Conservation (phyloP, 345 rosid genomes). For the Crucihimalaya himalaica region DNA sequence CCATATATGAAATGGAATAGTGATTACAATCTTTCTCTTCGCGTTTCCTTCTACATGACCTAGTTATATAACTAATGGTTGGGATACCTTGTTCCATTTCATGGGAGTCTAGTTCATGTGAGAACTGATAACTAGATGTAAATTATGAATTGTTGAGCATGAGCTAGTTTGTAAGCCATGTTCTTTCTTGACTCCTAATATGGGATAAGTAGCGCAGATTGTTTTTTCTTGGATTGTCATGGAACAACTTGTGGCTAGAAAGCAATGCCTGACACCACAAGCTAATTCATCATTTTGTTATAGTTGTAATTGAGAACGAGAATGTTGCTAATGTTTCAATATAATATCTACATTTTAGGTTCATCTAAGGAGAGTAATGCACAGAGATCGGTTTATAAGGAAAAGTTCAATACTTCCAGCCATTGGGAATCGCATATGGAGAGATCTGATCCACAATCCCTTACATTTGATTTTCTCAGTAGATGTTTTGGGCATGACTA, state of each 20-base stretch:
- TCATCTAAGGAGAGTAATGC: conserved; percentile 95
- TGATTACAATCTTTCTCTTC: conserved; percentile 19
- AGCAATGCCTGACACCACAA: conserved; percentile 19
- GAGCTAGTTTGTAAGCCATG: conserved; percentile 12
- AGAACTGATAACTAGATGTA: conserved; percentile 19
- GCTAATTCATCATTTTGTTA: conserved; percentile 2
- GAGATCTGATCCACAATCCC: conserved; percentile 98
- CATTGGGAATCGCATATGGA: conserved; percentile 81
- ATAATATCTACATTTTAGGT: conserved; percentile 53
- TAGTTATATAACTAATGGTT: conserved; percentile 4
- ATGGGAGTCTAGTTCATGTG: conserved; percentile 19
- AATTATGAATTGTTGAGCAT: conserved; percentile 4
- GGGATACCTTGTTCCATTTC: conserved; percentile 17
- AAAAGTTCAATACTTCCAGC: conserved; percentile 91
- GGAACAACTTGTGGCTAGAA: conserved; percentile 24
- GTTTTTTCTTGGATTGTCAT: conserved; percentile 23
- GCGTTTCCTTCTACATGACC: conserved; percentile 11
- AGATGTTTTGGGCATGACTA: conserved; percentile 97
- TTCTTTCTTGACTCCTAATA: conserved; percentile 23
- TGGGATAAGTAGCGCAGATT: conserved; percentile 15
- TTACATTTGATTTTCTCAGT: conserved; percentile 88
- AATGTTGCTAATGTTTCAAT: conserved; percentile 29
- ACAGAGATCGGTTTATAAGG: conserved; percentile 83
- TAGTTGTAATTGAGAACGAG: conserved; percentile 11
- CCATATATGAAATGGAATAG: conserved; percentile 16